Percentiles rank a stretch among this genome's conserved stretches.
Conservation (phyloP, 1,139 yeast species). For the Candida buenavistaensis region DNA sequence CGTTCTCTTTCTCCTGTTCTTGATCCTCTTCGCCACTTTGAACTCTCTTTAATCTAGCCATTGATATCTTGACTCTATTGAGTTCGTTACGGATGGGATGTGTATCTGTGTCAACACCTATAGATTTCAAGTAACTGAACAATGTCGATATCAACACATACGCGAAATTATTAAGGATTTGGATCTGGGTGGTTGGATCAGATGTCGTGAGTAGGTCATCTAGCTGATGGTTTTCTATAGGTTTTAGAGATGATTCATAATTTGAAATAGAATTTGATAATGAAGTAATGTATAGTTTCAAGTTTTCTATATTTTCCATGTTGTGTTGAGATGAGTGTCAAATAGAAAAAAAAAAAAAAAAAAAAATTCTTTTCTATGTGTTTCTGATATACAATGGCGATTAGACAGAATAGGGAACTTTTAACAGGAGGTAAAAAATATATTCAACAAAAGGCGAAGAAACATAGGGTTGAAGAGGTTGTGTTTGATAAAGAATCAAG, state of each 20-base stretch:
- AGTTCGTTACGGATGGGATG: constrained; percentile 74
- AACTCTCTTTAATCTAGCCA: constrained; percentile 58
- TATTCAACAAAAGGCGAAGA: constrained; percentile 62
- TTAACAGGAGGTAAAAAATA: constrained; percentile 87
- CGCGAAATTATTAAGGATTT: constrained; percentile 39
- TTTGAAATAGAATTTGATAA: constrained; percentile 32
- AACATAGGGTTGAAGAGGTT: constrained; percentile 76
- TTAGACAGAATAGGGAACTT: constrained; percentile 65
- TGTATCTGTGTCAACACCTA: constrained; percentile 56
- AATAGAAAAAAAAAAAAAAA: not conserved
- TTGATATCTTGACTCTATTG: constrained; percentile 65
- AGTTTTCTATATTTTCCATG: constrained; percentile 47
- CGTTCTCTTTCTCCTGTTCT: constrained; percentile 15
- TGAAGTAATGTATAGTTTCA: constrained; percentile 24
- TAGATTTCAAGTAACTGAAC: constrained; percentile 59
- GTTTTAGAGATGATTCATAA: constrained; percentile 29
- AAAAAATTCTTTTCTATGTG: not conserved
- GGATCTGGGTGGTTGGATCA: constrained; percentile 24
- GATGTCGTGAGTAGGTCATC: constrained; percentile 36
- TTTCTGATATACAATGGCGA: too few relatives aligned
- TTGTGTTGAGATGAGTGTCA: not conserved
- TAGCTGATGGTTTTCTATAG: constrained; percentile 35
- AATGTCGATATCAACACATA: constrained; percentile 48
- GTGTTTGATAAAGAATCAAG: constrained; percentile 75
- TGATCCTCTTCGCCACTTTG: constrained; percentile 18